These are phyloP conservation scores for Suillus weaverae DNA, from an alignment of 768 basidiomycete genomes.

Conservation along the genomic window DNA sequence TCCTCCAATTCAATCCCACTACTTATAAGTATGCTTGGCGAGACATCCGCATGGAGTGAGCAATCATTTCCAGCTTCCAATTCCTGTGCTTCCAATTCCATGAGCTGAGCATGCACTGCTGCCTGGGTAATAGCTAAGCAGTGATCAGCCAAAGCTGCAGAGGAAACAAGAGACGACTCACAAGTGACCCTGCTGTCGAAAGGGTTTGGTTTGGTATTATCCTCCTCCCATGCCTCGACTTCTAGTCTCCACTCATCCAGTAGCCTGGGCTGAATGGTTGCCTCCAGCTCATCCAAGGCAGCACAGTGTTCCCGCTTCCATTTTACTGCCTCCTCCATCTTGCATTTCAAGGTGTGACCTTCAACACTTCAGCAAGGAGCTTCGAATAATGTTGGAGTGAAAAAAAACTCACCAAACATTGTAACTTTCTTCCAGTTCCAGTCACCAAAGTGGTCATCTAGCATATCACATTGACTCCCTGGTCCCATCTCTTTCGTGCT, in stretches of 20 bases:
- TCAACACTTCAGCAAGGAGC: not conserved
- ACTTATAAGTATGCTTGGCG: not conserved
- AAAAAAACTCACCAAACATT: not conserved
- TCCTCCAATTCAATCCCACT: slow-evolving; percentile 1
- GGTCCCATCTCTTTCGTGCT: not conserved
- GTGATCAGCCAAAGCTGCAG: not conserved
- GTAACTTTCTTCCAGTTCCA: not conserved
- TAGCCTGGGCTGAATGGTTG: not conserved
- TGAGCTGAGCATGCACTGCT: not conserved
- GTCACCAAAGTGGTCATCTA: not conserved
- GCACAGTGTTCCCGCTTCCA: not conserved
- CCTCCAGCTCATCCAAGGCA: not conserved
- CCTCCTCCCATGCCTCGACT: slow-evolving; percentile 2
- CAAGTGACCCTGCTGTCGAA: not conserved
- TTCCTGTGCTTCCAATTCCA: not conserved
- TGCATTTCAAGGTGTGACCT: not conserved
- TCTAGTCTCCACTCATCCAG: slow-evolving; percentile 2
- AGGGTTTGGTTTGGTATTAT: not conserved
- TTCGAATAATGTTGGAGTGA: not conserved
- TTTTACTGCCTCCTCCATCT: not conserved
- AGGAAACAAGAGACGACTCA: not conserved
- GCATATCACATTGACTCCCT: not conserved
- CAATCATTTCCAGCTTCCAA: not conserved
- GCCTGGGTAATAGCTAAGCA: not conserved
- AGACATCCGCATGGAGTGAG: not conserved